A percentile compares a stretch with the other conserved stretches of the same genome.
phyloP scores from a whole-genome alignment of 1,284 basidiomycete genomes.

The Mycena sp. region DNA sequence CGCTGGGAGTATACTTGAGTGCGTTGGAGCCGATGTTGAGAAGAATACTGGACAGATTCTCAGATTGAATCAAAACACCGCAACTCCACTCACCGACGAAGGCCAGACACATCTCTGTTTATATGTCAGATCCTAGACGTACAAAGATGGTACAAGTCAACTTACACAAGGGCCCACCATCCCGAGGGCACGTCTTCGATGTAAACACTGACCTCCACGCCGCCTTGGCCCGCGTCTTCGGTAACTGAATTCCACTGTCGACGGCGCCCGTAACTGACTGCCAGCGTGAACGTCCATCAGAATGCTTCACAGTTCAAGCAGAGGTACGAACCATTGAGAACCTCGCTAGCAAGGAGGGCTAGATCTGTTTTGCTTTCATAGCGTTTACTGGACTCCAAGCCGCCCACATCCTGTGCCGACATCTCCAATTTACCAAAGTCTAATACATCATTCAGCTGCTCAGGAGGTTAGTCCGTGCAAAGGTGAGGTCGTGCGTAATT shows the following conservation, averaged over 20 bases:
- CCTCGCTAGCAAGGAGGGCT: slow-evolving; percentile 16
- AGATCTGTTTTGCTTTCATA: too few relatives aligned
- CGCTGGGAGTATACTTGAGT: slow-evolving; percentile 20
- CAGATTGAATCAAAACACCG: background rate
- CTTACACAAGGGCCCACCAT: slow-evolving; percentile 10
- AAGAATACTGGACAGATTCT: background rate
- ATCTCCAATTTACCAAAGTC: slow-evolving; percentile 23
- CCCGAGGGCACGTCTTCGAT: slow-evolving; percentile 11
- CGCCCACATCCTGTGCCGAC: too few relatives aligned
- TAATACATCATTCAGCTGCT: slow-evolving; percentile 16
- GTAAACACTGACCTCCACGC: slow-evolving; percentile 8
- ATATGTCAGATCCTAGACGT: background rate
- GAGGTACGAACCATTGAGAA: slow-evolving; percentile 9
- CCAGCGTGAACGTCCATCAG: too few relatives aligned
- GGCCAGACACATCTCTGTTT: slow-evolving; percentile 13
- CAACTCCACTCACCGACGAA: slow-evolving; percentile 9
- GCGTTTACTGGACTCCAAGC: too few relatives aligned
- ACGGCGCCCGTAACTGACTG: background rate
- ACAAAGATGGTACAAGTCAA: background rate
- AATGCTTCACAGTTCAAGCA: too few relatives aligned
- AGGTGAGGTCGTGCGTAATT: background rate
- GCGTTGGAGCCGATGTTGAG: slow-evolving; percentile 18
- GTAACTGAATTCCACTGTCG: slow-evolving; percentile 15
- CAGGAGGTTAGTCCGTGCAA: background rate
- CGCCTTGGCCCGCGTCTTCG: background rate